Base-by-base conservation (phyloP, 768 basidiomycete genomes). In the Clavaria fumosa region DNA sequence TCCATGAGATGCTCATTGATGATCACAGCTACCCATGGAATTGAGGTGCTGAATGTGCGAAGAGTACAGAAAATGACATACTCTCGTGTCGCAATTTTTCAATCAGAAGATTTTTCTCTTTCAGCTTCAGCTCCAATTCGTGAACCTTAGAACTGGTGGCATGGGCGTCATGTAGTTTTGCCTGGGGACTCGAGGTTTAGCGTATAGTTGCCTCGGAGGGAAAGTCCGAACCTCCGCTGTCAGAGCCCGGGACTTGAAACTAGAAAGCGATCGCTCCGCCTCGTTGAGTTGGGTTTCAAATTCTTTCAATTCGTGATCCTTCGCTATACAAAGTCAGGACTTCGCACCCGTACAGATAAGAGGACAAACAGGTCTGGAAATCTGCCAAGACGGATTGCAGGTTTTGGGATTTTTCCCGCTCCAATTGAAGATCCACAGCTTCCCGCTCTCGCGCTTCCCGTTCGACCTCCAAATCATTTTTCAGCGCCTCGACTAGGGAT, bases 1-100 rank as follows among this genome's bases (percentile, higher is more conserved):
- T 97, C 93, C 49, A 90, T 95, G 7, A 99, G 66, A 50, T 99
- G 95, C 52, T 97, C 95, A 47, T 97, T 97, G 53, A 91, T 77
- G 42, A 96, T 93, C 10, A 99, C 89, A 35, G 82, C 93, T 93
- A 45, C 9, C 44, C 15, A 26, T 46, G 39, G 20, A 32, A 37
- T n/a, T 43, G 31, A 32, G 17, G 11, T 22, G 15, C 15, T 27
- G 36, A 24, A 18, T 17, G 31, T 21, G 15, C 17, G 15, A 19
- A 22, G 31, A 36, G 22, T 12, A 46, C 2, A 34, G 30, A 19
- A 32, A 54, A 22, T 19, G 19, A 10, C 18, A 27, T 44, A 90
- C 91, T 75, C 70, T 99, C 93, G 49, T 97, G 93, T 33, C 91
- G 72, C 40, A 96, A 66, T 55, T 97, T 97, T 33, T 80, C 83